phyloP scores from a whole-genome alignment of 164 flowering plant genomes.

The Euptelea pleiosperma region DNA sequence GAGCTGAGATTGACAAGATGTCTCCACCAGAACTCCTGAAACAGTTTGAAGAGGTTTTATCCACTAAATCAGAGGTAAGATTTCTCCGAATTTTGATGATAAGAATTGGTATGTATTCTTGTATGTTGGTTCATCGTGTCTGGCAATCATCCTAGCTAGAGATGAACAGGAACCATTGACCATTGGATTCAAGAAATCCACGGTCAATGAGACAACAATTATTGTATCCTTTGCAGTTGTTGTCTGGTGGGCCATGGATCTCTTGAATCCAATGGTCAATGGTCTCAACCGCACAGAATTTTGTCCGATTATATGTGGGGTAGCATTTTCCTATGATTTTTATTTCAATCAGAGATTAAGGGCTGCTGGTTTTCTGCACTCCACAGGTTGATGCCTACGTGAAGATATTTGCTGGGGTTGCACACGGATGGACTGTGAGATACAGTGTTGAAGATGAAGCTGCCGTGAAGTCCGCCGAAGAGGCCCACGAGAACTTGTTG shows the following conservation, averaged over 20 bases:
- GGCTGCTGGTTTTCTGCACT: neutral
- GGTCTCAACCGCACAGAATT: too few species aligned
- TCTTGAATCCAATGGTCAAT: too few species aligned
- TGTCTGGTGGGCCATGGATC: too few species aligned
- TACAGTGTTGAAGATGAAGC: constrained; percentile 30
- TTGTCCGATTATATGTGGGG: too few species aligned
- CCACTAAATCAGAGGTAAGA: constrained; percentile 57
- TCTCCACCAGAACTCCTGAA: constrained; percentile 72
- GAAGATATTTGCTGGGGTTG: constrained; percentile 41
- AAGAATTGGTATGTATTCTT: neutral
- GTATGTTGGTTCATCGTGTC: too few species aligned
- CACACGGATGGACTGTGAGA: constrained; percentile 44
- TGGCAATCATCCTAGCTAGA: too few species aligned
- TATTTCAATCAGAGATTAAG: too few species aligned
- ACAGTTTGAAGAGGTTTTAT: constrained; percentile 57
- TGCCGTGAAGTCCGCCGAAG: constrained; percentile 38
- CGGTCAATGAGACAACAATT: too few species aligned
- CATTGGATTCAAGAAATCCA: too few species aligned
- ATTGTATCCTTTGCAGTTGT: too few species aligned
- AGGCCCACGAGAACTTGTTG: constrained; percentile 39
- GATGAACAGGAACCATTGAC: too few species aligned
- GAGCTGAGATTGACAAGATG: constrained; percentile 63
- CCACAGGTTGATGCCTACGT: constrained; percentile 34
- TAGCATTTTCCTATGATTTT: too few species aligned
- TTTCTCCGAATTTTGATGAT: neutral